Conservation (phyloP, 768 basidiomycete genomes). For the Suillus paluster region DNA sequence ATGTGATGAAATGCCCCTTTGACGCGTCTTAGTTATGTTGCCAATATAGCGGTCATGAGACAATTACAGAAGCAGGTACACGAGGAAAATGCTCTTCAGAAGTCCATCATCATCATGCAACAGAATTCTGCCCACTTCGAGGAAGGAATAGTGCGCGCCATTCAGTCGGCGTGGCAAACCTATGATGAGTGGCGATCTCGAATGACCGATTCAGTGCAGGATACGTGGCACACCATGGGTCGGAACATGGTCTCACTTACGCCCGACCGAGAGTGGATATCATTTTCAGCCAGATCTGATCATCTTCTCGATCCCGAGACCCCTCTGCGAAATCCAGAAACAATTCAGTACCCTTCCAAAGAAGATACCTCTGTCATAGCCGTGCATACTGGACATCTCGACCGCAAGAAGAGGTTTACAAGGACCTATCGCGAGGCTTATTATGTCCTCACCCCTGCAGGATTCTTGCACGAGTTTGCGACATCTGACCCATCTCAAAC, state of each 20-base stretch:
- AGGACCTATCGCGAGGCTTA: slow-evolving; percentile 83
- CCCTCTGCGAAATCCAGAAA: slow-evolving; percentile 78
- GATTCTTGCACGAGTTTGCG: slow-evolving; percentile 92
- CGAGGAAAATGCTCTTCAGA: slow-evolving; percentile 98
- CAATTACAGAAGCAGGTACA: slow-evolving; percentile 92
- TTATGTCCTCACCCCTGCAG: slow-evolving; percentile 93
- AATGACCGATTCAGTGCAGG: slow-evolving; percentile 71
- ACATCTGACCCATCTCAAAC: slow-evolving; percentile 69
- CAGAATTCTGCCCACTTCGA: slow-evolving; percentile 97
- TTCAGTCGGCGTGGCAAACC: slow-evolving; percentile 97
- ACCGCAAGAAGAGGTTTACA: slow-evolving; percentile 96
- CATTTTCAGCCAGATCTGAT: slow-evolving; percentile 90
- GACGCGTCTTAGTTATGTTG: slow-evolving; percentile 53
- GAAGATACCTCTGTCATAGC: slow-evolving; percentile 85
- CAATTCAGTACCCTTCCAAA: slow-evolving; percentile 86
- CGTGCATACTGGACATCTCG: slow-evolving; percentile 88
- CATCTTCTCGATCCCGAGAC: slow-evolving; percentile 98
- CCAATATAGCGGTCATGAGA: slow-evolving; percentile 71
- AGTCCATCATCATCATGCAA: slow-evolving; percentile 97
- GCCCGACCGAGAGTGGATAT: slow-evolving; percentile 93
- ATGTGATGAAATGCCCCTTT: not conserved
- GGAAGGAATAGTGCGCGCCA: slow-evolving; percentile 91
- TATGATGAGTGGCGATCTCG: slow-evolving; percentile 94
- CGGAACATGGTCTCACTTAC: slow-evolving; percentile 77
- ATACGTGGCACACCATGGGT: slow-evolving; percentile 74